Evolutionary conservation across 371 early-diverging fungal genomes (phyloP).

Genomic region (Umbelopsis sp.): DNA sequence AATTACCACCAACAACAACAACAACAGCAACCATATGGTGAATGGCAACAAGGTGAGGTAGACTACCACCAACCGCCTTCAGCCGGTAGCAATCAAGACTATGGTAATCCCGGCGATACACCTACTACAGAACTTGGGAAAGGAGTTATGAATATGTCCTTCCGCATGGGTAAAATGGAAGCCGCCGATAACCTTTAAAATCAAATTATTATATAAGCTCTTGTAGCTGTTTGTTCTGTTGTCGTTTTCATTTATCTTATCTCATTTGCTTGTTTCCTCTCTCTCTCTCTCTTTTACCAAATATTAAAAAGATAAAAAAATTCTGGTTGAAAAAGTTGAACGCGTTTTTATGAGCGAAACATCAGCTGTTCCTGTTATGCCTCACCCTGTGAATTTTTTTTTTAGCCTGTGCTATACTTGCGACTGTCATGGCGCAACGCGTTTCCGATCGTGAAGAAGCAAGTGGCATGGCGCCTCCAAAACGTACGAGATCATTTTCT

Average conservation of each 20-base stretch:
- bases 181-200: constrained; percentile 21
- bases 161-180: constrained; percentile 23
- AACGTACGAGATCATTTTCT: constrained; percentile 2
- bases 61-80: neutral
- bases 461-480: neutral
- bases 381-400: neutral
- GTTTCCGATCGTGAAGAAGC: neutral
- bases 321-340: too few relatives aligned
- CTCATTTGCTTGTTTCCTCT: too few relatives aligned
- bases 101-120: constrained; percentile 7
- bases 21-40: neutral
- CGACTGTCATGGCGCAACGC: neutral
- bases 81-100: neutral
- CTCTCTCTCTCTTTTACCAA: too few relatives aligned
- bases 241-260: too few relatives aligned
- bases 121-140: constrained; percentile 21
- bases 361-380: too few relatives aligned
- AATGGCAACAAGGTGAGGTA: constrained; percentile 2
- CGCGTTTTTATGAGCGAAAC: too few relatives aligned
- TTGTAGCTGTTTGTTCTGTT: neutral
- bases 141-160: constrained; percentile 17
- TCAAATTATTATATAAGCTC: neutral
- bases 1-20: constrained; percentile 7
- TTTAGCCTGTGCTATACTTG: neutral
- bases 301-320: too few relatives aligned